Base-by-base conservation (phyloP, 2,329 filamentous ascomycete species). In the Diaporthe aspalathi region DNA sequence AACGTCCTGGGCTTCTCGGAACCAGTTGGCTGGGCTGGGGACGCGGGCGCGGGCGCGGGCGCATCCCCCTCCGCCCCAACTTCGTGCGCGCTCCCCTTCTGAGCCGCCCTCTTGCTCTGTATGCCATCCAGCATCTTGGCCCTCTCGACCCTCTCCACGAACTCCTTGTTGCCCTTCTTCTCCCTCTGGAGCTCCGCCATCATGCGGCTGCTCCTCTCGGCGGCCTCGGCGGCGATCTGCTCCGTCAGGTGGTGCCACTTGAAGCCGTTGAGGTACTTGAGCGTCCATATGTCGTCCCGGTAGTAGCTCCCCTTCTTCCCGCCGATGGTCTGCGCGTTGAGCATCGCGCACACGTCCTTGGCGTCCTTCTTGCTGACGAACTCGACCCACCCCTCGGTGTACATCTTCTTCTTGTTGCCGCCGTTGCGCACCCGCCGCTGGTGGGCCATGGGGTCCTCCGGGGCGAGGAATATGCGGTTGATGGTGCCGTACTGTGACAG, bases 381-480 rank as follows among this genome's bases (percentile, higher is more conserved):
- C 80, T 97, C 94, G 35, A 96, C 90, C 94, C 94, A 97, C 56
- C 94, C 94, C 80, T 97, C 94, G 4, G 90, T 91, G 82, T 90
- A 96, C n/a, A 89, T 89, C 72, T 90, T 89, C 81, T 94, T 94
- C 83, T 94, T 94, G 83, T 95, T 96, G 71, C 94, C 94, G 65
- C 94, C 94, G 65, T 86, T 87, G 68, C 88, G 87, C 16, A 94
- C 86, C 38, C 94, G 91, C 32, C 89, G 87, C 9, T 88, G 84
- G 76, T 93, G 92, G 7, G 88, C 86, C 4, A 87, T 80, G 0
- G 90, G 87, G 77, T 94, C 91, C 81, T 96, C 93, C 16, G 93
- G 93, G 0, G 92, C 90, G 22, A 95, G 87, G 83, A 95, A 95
- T 70, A 94, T 91, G 76, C 93, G 91, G 77, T 93, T 93, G 77